Base-by-base conservation (phyloP, 2,329 filamentous ascomycete species). In the Tolypocladium sp. region DNA sequence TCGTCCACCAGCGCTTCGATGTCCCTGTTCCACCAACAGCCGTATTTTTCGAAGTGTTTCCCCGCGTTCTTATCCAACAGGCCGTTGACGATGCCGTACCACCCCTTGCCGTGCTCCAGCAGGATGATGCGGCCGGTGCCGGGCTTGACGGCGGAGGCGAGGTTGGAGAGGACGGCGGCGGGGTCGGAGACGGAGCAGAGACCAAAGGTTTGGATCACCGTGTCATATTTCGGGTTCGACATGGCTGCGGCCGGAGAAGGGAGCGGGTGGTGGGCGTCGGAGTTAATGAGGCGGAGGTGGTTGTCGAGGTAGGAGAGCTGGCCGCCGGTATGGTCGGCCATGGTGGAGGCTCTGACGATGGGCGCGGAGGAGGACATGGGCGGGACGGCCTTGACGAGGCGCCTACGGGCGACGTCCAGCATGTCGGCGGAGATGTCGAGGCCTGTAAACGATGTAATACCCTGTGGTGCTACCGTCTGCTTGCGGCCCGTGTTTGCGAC, bases 11-110 rank as follows among this genome's bases (percentile, higher is more conserved):
- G 75, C 40, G 66, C 71, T 65, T 81, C 79, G 60, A 88, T 80
- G 66, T 87, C 84, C 57, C 85, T 75, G 71, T 88, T 88, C 84
- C 84, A 87, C 85, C 85, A 87, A 72, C 85, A 88, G 3, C 85
- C 85, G 66, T 83, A 87, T 64, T 80, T 78, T 27, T 75, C 73
- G 60, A 85, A 86, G 66, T 87, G 85, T 27, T 73, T 71, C 20
- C 72, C 70, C 0, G 85, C 84, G 59, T 79, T 77, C 62, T 72
- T 74, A 70, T 88, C 84, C 38, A 88, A 71, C 22, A 82, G 64
- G 12, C 73, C 71, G 67, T 88, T 87, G 40, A 87, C 71, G 57
- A 82, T 73, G 7, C 76, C 74, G 70, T 76, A 84, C 66, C 71
- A 76, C 20, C 82, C 82, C 61, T 82, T 79, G 30, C 85, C 85